Conservation (phyloP, 208 protist genomes). For the Blastocrithidia nonstop region DNA sequence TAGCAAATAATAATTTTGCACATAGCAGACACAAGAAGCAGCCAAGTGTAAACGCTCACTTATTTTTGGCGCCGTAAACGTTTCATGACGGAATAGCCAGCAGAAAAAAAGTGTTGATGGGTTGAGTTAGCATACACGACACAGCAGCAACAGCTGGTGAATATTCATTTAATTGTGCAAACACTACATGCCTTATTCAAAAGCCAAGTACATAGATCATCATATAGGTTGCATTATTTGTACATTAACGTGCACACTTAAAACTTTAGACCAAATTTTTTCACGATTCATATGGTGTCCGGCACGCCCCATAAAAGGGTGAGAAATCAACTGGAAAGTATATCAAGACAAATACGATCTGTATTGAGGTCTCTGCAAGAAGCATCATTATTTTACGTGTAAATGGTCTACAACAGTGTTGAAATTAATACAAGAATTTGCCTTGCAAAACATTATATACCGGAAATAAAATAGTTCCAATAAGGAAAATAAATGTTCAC, state of each 20-base stretch:
- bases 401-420: constrained; percentile 8
- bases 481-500: constrained; percentile 21
- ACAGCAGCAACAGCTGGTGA: constrained; percentile 19
- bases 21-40: constrained; percentile 22
- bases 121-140: constrained; percentile 16
- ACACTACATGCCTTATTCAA: constrained; percentile 22
- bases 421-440: constrained; percentile 16
- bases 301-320: constrained; percentile 17
- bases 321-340: constrained; percentile 27
- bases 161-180: constrained; percentile 24
- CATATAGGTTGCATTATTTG: constrained; percentile 17
- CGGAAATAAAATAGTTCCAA: constrained; percentile 10
- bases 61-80: constrained; percentile 13
- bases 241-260: constrained; percentile 9
- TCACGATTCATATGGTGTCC: constrained; percentile 18
- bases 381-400: constrained; percentile 22
- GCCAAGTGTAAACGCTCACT: constrained; percentile 12
- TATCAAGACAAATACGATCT: constrained; percentile 11
- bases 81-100: constrained; percentile 20
- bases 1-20: constrained; percentile 15
- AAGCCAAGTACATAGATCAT: constrained; percentile 19
- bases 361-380: constrained; percentile 10
- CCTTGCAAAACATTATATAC: constrained; percentile 32
- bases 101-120: constrained; percentile 23
- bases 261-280: constrained; percentile 12